Percentiles rank a stretch among this genome's conserved stretches.
phyloP scores from a whole-genome alignment of 129 eudicot genomes.

The sunflower (Helianthus annuus) region DNA sequence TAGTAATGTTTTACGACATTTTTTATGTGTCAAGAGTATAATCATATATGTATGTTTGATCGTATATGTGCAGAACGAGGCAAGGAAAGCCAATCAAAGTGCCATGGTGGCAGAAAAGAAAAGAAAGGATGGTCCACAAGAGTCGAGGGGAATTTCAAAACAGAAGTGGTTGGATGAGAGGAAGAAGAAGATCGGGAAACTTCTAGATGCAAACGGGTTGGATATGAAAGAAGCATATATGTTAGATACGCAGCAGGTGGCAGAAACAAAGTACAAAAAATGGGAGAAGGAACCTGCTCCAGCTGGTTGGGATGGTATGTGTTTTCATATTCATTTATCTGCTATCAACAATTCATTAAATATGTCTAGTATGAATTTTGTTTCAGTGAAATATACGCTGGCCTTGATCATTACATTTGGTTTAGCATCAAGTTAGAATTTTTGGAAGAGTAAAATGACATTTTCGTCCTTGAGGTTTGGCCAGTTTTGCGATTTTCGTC shows the following conservation, averaged over 20 bases:
- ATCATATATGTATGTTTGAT: not conserved
- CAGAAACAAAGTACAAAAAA: conserved; percentile 81
- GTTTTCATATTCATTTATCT: not conserved
- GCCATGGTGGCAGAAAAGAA: conserved; percentile 97
- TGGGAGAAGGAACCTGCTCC: conserved; percentile 99
- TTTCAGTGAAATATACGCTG: not conserved
- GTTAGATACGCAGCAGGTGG: conserved; percentile 92
- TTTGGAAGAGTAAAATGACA: not conserved
- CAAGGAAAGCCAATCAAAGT: conserved; percentile 95
- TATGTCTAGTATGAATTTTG: not conserved
- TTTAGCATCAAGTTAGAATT: not conserved
- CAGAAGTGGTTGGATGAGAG: conserved; percentile 92
- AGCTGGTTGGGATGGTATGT: conserved; percentile 93
- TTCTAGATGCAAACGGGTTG: conserved; percentile 86
- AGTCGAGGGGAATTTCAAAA: conserved; percentile 87
- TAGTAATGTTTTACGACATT: not conserved
- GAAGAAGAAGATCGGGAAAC: conserved; percentile 93
- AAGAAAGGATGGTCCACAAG: conserved; percentile 81
- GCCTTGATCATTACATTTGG: not conserved
- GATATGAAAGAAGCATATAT: conserved; percentile 91
- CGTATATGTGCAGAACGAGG: conserved; percentile 76
- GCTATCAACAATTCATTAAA: not conserved
- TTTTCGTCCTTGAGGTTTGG: too few species aligned
- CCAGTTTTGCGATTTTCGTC: too few species aligned
- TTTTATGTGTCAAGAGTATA: not conserved